Evolutionary conservation across 140 eudicot genomes (phyloP).

Genomic region (Cichorium intybus): DNA sequence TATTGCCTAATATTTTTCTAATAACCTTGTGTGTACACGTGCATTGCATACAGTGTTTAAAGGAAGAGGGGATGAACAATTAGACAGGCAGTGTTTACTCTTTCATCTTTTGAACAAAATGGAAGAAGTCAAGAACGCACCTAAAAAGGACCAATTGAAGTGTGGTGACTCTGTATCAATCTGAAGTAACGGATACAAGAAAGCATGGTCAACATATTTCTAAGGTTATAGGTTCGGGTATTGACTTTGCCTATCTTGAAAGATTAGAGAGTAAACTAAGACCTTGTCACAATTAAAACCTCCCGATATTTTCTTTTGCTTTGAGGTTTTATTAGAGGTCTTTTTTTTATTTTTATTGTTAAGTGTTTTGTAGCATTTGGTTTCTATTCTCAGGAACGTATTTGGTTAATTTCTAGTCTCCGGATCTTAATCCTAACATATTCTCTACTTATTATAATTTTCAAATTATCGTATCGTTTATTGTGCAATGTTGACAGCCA

Average conservation of each 20-base stretch:
- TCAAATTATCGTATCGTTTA: not conserved
- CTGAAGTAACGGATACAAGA: constrained; percentile 11
- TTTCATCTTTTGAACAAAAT: constrained; percentile 22
- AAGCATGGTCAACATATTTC: constrained; percentile 40
- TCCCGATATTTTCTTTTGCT: constrained; percentile 24
- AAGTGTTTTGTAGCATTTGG: constrained; percentile 32
- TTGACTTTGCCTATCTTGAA: constrained; percentile 62
- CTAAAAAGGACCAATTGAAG: constrained; percentile 54
- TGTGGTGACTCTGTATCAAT: constrained; percentile 37
- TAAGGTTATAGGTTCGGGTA: constrained; percentile 93
- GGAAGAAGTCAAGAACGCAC: constrained; percentile 99
- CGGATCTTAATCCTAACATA: constrained; percentile 27
- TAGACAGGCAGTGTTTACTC: constrained; percentile 39
- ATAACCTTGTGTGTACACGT: not conserved
- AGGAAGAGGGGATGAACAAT: constrained; percentile 17
- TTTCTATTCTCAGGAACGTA: constrained; percentile 22
- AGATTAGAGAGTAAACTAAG: constrained; percentile 41
- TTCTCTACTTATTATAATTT: constrained; percentile 12
- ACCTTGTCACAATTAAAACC: constrained; percentile 20
- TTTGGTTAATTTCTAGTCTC: constrained; percentile 5
- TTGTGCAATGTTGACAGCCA: not conserved
- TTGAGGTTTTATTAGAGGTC: constrained; percentile 22
- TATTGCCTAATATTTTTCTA: not conserved
- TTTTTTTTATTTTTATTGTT: constrained; percentile 2
- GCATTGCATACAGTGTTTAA: constrained; percentile 30